These are phyloP conservation scores for Aspergillus texensis DNA, from an alignment of 2,329 filamentous ascomycete genomes.

Conservation along the genomic window DNA sequence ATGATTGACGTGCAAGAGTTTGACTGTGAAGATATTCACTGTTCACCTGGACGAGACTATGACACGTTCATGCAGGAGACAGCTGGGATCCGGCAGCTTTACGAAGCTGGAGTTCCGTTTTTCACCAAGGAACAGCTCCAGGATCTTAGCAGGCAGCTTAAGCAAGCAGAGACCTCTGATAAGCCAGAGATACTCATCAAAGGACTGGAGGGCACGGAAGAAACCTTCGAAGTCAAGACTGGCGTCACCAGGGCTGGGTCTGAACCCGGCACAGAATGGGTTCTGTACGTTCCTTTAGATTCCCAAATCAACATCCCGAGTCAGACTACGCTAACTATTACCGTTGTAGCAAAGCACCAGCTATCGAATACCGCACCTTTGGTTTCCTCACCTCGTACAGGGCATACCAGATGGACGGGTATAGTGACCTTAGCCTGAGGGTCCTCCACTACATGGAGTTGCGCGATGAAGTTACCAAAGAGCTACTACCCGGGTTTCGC, in stretches of 20 bases:
- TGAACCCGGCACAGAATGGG: not conserved
- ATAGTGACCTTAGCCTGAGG: not conserved
- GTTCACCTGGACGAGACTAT: not conserved
- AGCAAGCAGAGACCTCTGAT: not conserved
- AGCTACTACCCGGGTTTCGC: not conserved
- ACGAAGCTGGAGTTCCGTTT: not conserved
- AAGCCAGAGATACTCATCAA: too few relatives aligned
- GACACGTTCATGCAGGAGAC: not conserved
- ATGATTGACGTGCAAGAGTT: not conserved
- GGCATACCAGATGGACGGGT: not conserved
- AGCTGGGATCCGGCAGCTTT: not conserved
- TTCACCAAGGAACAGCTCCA: not conserved
- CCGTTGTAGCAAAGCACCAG: not conserved
- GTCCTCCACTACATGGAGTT: not conserved
- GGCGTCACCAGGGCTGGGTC: not conserved
- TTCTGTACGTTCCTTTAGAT: not conserved
- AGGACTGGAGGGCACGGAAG: not conserved
- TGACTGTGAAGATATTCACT: not conserved
- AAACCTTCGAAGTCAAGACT: too few relatives aligned
- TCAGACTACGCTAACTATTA: not conserved
- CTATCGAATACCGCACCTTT: not conserved
- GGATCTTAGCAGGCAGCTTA: not conserved
- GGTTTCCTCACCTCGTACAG: not conserved
- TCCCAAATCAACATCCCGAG: not conserved
- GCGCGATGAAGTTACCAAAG: not conserved